These are phyloP conservation scores for Cryptococcus maquisensis DNA, from an alignment of 1,284 basidiomycete genomes.

Conservation along the genomic window DNA sequence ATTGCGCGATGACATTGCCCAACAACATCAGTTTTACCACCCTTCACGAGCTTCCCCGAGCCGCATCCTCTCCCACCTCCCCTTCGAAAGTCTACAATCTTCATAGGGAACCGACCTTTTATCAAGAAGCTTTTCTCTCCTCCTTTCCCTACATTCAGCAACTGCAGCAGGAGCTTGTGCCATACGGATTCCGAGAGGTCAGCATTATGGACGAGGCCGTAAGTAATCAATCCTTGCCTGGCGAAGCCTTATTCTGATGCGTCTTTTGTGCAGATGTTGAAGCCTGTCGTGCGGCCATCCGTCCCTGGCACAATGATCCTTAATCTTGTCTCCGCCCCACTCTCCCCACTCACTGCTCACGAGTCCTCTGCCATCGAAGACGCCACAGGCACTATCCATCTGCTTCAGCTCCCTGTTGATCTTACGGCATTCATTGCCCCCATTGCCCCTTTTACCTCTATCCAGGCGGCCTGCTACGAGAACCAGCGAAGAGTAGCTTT, in stretches of 20 bases:
- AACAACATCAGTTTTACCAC: too few relatives aligned
- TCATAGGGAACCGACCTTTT: constrained; percentile 4
- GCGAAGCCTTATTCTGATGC: neutral
- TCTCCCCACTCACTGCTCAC: neutral
- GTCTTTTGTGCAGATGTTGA: neutral
- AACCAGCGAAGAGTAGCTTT: neutral
- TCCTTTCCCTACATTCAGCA: constrained; percentile 1
- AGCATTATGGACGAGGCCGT: constrained; percentile 2
- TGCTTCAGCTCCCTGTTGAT: constrained; percentile 5
- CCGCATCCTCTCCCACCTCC: neutral
- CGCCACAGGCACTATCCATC: neutral
- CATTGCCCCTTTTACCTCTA: neutral
- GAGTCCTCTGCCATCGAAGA: neutral
- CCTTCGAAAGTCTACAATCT: neutral
- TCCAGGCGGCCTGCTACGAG: neutral
- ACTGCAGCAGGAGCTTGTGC: neutral
- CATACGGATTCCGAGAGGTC: constrained; percentile 5
- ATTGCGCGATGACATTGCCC: too few relatives aligned
- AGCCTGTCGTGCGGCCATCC: neutral
- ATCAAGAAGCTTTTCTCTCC: constrained; percentile 8
- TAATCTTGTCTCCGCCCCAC: neutral
- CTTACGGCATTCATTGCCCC: neutral
- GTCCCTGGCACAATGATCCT: neutral
- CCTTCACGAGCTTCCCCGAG: too few relatives aligned
- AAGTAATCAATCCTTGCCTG: neutral